These are phyloP conservation scores for Nigrograna mackinnonii DNA, from an alignment of 2,329 filamentous ascomycete species.

Conservation along the genomic window DNA sequence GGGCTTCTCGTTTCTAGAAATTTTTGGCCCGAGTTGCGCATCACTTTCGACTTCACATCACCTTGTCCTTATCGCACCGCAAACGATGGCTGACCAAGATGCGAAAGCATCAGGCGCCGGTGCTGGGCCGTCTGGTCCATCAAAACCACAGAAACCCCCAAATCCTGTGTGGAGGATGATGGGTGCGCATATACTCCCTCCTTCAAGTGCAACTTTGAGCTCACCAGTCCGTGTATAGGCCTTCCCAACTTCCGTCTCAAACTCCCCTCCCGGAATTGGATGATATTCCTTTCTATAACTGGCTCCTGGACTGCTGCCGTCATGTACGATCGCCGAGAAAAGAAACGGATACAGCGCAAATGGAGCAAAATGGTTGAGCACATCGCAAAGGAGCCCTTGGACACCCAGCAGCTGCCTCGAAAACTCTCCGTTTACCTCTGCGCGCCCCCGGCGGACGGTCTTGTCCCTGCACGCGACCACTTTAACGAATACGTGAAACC, in stretches of 20 bases:
- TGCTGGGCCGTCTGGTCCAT: constrained; percentile 18
- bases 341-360: constrained; percentile 79
- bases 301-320: constrained; percentile 78
- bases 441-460: constrained; percentile 82
- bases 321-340: constrained; percentile 91
- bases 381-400: constrained; percentile 76
- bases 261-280: constrained; percentile 95
- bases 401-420: constrained; percentile 73
- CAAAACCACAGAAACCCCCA: constrained; percentile 34
- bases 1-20: background rate
- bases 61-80: background rate
- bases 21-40: background rate
- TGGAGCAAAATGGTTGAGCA: constrained; percentile 87
- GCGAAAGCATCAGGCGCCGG: constrained; percentile 28
- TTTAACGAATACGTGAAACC: constrained; percentile 97
- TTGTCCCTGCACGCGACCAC: constrained; percentile 86
- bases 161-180: constrained; percentile 45
- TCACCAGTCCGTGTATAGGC: constrained; percentile 53
- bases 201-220: constrained; percentile 5
- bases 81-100: constrained; percentile 34
- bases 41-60: background rate
- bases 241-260: constrained; percentile 81
- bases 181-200: constrained; percentile 24
- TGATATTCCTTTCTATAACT: constrained; percentile 86
- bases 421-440: constrained; percentile 85